These are phyloP conservation scores for Phytopythium ostracodes DNA, from an alignment of 352 stramenopile species.

Conservation along the genomic window DNA sequence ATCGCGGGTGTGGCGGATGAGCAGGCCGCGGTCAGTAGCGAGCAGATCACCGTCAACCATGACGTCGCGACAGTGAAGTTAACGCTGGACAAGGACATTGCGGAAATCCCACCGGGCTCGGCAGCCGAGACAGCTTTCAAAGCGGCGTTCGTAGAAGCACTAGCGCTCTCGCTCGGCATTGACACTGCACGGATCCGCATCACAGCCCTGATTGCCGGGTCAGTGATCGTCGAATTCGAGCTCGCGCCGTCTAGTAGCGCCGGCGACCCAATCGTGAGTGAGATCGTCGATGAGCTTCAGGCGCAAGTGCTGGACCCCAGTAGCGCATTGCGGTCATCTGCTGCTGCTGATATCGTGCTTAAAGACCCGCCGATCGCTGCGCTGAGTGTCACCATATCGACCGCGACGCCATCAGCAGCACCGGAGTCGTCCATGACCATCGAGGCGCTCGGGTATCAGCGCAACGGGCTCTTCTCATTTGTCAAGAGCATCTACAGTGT, in stretches of 20 bases:
- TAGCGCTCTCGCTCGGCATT: slow-evolving; percentile 43
- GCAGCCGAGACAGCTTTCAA: slow-evolving; percentile 51
- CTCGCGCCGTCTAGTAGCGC: slow-evolving; percentile 42
- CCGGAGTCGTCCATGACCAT: slow-evolving; percentile 23
- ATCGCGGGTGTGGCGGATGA: slow-evolving; percentile 19
- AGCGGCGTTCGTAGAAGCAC: slow-evolving; percentile 21
- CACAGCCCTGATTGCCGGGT: slow-evolving; percentile 40
- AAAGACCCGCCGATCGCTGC: slow-evolving; percentile 24
- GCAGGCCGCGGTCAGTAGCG: slow-evolving; percentile 17
- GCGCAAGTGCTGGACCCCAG: slow-evolving; percentile 32
- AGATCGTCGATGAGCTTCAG: slow-evolving; percentile 39
- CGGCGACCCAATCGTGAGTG: slow-evolving; percentile 41
- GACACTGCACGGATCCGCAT: slow-evolving; percentile 49
- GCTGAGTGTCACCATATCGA: slow-evolving; percentile 26
- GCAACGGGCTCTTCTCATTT: slow-evolving; percentile 62
- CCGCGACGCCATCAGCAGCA: neutral
- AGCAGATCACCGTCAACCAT: slow-evolving; percentile 34
- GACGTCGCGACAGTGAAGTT: slow-evolving; percentile 47
- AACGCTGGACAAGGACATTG: slow-evolving; percentile 62
- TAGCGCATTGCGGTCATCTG: slow-evolving; percentile 31
- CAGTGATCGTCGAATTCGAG: slow-evolving; percentile 63
- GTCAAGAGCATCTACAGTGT: slow-evolving; percentile 44
- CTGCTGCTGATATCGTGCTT: slow-evolving; percentile 16
- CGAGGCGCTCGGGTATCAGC: slow-evolving; percentile 51
- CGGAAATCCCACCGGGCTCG: slow-evolving; percentile 40